These are phyloP conservation scores for Alloteropsis angusta DNA, from an alignment of 202 grass and related monocot species.

Conservation along the genomic window DNA sequence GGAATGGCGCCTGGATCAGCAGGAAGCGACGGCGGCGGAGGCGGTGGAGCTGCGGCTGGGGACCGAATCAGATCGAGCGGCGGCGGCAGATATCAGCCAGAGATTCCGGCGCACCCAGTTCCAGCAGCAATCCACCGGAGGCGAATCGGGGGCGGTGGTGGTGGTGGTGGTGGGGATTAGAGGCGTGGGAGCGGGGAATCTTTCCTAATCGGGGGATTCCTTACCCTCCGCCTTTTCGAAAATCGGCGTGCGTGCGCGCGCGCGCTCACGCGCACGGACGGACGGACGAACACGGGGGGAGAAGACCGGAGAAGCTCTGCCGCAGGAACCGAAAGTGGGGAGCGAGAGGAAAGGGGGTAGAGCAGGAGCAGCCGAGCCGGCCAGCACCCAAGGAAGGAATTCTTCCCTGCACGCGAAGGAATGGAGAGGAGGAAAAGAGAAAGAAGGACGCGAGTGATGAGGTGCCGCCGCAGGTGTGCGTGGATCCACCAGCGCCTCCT, in stretches of 20 bases:
- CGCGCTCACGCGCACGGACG: background rate
- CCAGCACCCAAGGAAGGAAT: background rate
- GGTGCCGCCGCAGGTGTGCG: background rate
- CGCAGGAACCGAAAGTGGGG: background rate
- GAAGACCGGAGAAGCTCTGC: background rate
- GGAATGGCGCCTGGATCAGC: slow-evolving; percentile 22
- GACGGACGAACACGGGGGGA: background rate
- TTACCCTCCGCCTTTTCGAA: background rate
- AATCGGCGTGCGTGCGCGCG: background rate
- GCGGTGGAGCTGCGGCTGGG: background rate
- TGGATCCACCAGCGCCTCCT: background rate
- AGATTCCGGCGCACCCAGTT: background rate
- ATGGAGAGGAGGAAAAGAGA: background rate
- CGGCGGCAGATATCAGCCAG: background rate
- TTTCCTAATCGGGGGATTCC: slow-evolving; percentile 8
- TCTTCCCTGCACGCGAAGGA: background rate
- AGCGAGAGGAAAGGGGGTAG: background rate
- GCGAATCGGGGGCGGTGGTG: background rate
- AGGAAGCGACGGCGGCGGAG: background rate
- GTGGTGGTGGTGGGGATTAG: background rate
- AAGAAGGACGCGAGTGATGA: background rate
- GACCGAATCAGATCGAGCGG: slow-evolving; percentile 17
- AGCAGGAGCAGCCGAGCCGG: background rate
- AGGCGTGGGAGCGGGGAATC: background rate
- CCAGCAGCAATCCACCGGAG: background rate